phyloP scores from a whole-genome alignment of 345 rosid genomes.

The Diplotaxis tenuifolia region DNA sequence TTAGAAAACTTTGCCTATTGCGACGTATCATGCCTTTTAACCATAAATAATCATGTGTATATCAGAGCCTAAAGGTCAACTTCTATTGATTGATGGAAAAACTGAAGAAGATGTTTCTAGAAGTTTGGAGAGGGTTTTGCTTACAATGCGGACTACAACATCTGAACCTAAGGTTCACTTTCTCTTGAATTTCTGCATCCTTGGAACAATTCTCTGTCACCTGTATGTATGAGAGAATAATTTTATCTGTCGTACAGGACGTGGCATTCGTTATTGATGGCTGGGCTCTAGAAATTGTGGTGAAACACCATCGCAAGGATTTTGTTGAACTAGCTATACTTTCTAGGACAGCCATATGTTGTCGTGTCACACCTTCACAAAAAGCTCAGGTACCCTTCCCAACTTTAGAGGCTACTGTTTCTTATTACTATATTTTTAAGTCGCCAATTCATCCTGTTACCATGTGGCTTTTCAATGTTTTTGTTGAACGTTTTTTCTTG shows the following conservation, averaged over 20 bases:
- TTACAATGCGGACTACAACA: conserved; percentile 84
- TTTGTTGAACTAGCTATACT: conserved; percentile 91
- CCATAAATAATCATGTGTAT: conserved; percentile 9
- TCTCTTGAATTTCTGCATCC: conserved; percentile 11
- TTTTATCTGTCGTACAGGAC: conserved; percentile 45
- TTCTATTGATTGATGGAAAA: conserved; percentile 87
- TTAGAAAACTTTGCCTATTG: conserved; percentile 5
- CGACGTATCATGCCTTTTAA: conserved; percentile 10
- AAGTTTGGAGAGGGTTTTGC: conserved; percentile 93
- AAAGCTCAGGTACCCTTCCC: conserved; percentile 76
- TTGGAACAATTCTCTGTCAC: background rate
- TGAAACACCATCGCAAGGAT: conserved; percentile 71
- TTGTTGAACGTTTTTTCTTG: background rate
- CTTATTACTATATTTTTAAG: background rate
- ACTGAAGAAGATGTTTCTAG: conserved; percentile 80
- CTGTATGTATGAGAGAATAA: background rate
- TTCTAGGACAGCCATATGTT: conserved; percentile 96
- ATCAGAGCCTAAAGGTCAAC: conserved; percentile 97
- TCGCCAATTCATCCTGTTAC: background rate
- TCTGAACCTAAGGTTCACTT: conserved; percentile 85
- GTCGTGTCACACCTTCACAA: conserved; percentile 96
- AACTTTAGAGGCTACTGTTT: background rate
- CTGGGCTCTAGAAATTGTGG: conserved; percentile 95
- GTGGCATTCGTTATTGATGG: conserved; percentile 97
- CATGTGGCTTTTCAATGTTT: background rate